Evolutionary conservation across 345 rosid genomes (phyloP), one percentile per base, ranked within the genome.

Genomic region (Dimocarpus longan): DNA sequence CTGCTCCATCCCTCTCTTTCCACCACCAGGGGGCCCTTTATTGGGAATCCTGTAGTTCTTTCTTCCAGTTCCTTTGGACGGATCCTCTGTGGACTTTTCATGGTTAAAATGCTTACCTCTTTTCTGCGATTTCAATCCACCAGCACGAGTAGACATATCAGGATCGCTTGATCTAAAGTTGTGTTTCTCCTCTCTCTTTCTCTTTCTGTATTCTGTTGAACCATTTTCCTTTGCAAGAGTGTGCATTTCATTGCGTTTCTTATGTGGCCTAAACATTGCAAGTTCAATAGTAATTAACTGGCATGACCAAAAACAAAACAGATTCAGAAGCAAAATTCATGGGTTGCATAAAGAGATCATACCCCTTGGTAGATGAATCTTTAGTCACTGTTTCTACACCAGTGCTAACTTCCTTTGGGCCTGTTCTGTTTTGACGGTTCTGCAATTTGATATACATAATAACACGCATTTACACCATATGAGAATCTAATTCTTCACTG

Each of bases 371-470:
- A 56, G 72, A 62, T 72, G 80, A 76, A 76, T 80, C 80, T 60
- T 59, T 66, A n/a, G 64, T 68, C 10, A 12, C 24, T 42, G 78
- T 63, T 57, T 79, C 86, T 57, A 32, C 76, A 56, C 22, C 60
- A 62, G 63, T 10, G 10, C 65, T 80, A 59, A 73, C 78, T 73
- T 88, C 93, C 83, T 88, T 87, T 42, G 91, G 83, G 78, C 82
- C 80, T n/a, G 91, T 70, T 82, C 87, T 92, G 50, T 84, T 86
- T 60, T 80, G 85, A 48, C 93, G 95, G 81, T 93, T 91, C 98
- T 95, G 91, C 85, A 87, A 66, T 77, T 74, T 43, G 66, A 82
- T 63, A 75, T 22, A 11, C 44, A 40, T 6, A 10, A 54, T 19
- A 75, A 43, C 62, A 75, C 46, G 66, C 15, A 52, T 5, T 37